These are phyloP conservation scores for Casuarina equisetifolia DNA, from an alignment of 306 rosid genomes.

Conservation along the genomic window DNA sequence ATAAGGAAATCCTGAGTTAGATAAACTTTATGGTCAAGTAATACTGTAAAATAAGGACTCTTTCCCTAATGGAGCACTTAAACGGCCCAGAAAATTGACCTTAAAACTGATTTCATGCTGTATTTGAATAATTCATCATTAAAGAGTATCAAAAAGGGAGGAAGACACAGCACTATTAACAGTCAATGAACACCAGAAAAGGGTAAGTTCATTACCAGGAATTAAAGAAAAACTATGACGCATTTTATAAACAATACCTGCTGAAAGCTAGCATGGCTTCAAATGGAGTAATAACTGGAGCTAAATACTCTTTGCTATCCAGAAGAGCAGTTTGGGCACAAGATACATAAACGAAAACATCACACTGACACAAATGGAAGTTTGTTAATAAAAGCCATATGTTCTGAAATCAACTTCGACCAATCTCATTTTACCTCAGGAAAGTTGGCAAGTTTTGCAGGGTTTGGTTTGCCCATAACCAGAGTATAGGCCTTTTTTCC, in stretches of 20 bases:
- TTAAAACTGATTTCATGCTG: background rate
- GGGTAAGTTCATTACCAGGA: background rate
- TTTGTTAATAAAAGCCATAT: conserved; percentile 8
- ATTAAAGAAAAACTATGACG: background rate
- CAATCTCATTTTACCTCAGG: conserved; percentile 66
- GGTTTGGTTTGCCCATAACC: conserved; percentile 93
- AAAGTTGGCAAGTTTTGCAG: conserved; percentile 96
- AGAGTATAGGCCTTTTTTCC: conserved; percentile 84
- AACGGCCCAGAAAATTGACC: background rate
- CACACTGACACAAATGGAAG: conserved; percentile 60
- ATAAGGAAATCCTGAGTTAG: too few species aligned
- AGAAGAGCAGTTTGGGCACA: conserved; percentile 91
- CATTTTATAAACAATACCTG: conserved; percentile 48
- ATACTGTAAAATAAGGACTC: background rate
- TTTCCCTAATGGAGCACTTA: background rate
- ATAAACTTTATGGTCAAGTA: too few species aligned
- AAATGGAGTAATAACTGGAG: conserved; percentile 92
- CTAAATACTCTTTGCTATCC: conserved; percentile 92
- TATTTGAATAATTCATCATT: background rate
- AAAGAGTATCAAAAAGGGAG: background rate
- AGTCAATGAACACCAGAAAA: background rate
- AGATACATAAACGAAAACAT: conserved; percentile 78
- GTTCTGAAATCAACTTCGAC: conserved; percentile 11
- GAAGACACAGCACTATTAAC: background rate
- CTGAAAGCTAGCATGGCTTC: conserved; percentile 87